Percentiles rank a stretch among this genome's conserved stretches.
These are phyloP conservation scores for Sclerotinia subarctica DNA, from an alignment of 2,329 filamentous ascomycete species.

Conservation along the genomic window DNA sequence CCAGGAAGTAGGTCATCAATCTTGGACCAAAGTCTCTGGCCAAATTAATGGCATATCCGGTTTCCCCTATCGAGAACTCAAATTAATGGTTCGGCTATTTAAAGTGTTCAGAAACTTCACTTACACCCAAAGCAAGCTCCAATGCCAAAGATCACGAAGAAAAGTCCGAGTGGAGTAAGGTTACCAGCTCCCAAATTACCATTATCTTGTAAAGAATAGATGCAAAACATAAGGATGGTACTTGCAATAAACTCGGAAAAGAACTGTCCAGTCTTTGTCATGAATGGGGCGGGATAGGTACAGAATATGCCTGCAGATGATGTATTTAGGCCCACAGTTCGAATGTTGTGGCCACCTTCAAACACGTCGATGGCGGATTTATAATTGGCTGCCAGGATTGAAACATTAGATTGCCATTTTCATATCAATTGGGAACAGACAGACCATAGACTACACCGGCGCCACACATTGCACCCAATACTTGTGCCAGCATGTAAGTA, in stretches of 20 bases:
- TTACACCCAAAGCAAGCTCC: conserved; percentile 62
- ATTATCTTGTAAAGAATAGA: conserved; percentile 65
- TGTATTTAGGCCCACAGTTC: conserved; percentile 54
- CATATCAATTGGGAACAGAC: not conserved
- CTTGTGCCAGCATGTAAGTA: conserved; percentile 61
- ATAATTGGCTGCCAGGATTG: conserved; percentile 50
- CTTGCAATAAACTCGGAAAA: conserved; percentile 70
- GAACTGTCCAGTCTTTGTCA: conserved; percentile 65
- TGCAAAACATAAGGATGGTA: conserved; percentile 66
- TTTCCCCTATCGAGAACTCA: conserved; percentile 54
- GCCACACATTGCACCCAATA: conserved; percentile 64
- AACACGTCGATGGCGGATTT: conserved; percentile 63
- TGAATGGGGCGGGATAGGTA: conserved; percentile 64
- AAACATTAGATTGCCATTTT: not conserved
- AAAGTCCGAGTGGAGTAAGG: conserved; percentile 58
- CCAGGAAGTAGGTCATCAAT: conserved; percentile 62
- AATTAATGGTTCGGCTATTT: not conserved
- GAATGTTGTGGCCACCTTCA: conserved; percentile 58
- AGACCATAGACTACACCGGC: conserved; percentile 46
- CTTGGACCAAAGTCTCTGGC: conserved; percentile 69
- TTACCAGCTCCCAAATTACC: conserved; percentile 51
- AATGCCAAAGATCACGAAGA: conserved; percentile 73
- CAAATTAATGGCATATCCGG: conserved; percentile 72
- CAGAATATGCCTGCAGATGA: conserved; percentile 66
- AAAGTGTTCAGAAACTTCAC: not conserved